A percentile compares a stretch with the other conserved stretches of the same genome.
These are phyloP conservation scores for Vaccinium darrowii DNA, from an alignment of 148 eudicot species.

Conservation along the genomic window DNA sequence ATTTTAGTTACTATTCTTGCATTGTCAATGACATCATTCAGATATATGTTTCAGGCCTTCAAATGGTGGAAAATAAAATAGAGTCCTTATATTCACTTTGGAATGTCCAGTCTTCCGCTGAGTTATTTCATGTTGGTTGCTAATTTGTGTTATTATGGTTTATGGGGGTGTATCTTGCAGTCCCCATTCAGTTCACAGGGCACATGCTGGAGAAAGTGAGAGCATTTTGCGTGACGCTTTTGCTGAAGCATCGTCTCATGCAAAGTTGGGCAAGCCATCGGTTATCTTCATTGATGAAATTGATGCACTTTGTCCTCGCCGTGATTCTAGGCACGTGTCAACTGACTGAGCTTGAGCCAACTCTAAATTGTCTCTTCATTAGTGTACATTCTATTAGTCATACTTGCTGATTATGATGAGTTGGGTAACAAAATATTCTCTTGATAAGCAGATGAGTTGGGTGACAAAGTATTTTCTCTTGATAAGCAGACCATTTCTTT, in stretches of 20 bases:
- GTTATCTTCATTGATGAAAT: constrained; percentile 94
- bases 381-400: background rate
- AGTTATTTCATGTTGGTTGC: background rate
- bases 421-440: too few relatives aligned
- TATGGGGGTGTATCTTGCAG: constrained; percentile 48
- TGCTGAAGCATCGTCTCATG: constrained; percentile 71
- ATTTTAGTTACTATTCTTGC: background rate
- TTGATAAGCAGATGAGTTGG: background rate
- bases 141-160: constrained; percentile 1
- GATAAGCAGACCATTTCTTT: background rate
- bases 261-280: constrained; percentile 70
- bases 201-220: constrained; percentile 95
- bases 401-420: background rate
- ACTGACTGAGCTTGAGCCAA: background rate
- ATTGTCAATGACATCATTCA: background rate
- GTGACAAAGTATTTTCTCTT: background rate
- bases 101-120: background rate
- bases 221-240: constrained; percentile 81
- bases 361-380: background rate
- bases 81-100: background rate
- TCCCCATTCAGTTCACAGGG: constrained; percentile 82
- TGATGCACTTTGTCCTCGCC: constrained; percentile 91
- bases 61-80: background rate
- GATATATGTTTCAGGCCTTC: background rate
- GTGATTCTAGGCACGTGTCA: constrained; percentile 63